Evolutionary conservation across 306 rosid species (phyloP).

Genomic region (Pachyrhizus erosus): DNA sequence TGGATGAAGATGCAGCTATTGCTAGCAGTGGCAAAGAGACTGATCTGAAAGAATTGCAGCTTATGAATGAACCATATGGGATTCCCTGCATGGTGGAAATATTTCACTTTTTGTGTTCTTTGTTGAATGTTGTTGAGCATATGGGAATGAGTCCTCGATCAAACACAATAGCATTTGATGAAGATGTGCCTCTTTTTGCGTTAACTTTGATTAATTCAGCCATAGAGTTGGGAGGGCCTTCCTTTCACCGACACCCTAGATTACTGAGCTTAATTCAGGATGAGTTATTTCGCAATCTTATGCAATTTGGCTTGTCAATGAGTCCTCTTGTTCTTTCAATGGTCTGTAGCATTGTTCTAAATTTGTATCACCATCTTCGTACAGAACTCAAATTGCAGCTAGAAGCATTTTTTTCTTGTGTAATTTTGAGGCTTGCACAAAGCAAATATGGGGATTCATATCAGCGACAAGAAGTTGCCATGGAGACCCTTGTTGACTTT

Average conservation of each 20-base stretch:
- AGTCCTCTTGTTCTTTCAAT: slow-evolving; percentile 85
- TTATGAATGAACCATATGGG: slow-evolving; percentile 84
- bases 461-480: slow-evolving; percentile 91
- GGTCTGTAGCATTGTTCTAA: slow-evolving; percentile 87
- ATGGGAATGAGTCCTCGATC: slow-evolving; percentile 75
- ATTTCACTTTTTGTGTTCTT: slow-evolving; percentile 87
- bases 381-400: slow-evolving; percentile 79
- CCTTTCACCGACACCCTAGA: slow-evolving; percentile 72
- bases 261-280: slow-evolving; percentile 83
- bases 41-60: slow-evolving; percentile 62
- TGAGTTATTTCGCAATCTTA: slow-evolving; percentile 74
- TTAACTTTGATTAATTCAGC: slow-evolving; percentile 92
- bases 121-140: slow-evolving; percentile 81
- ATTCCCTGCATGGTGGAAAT: slow-evolving; percentile 98
- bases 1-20: slow-evolving; percentile 58
- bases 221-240: slow-evolving; percentile 88
- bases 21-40: slow-evolving; percentile 58
- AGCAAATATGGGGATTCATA: slow-evolving; percentile 82
- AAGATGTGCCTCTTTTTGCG: slow-evolving; percentile 97
- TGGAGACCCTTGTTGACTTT: slow-evolving; percentile 95
- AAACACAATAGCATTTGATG: slow-evolving; percentile 89
- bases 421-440: slow-evolving; percentile 85
- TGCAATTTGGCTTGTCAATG: slow-evolving; percentile 86
- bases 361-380: slow-evolving; percentile 78
- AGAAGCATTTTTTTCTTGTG: slow-evolving; percentile 89